These are phyloP conservation scores for Xerocomellus intermedius DNA, from an alignment of 768 basidiomycete species.

Conservation along the genomic window DNA sequence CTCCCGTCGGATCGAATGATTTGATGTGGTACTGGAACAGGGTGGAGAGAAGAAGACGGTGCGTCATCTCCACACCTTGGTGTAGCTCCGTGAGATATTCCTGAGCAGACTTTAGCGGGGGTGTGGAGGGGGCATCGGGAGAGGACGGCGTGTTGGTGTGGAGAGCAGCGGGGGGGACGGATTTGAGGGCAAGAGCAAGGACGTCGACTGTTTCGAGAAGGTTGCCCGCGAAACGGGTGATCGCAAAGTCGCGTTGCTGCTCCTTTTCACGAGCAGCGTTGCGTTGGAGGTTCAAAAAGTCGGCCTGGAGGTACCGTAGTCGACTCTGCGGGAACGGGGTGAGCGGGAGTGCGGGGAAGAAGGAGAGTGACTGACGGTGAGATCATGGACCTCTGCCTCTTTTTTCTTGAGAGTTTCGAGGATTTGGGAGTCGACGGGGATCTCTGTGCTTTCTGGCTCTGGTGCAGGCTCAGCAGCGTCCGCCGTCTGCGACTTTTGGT, in stretches of 20 bases:
- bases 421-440: slow-evolving; percentile 38
- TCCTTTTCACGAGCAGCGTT: slow-evolving; percentile 89
- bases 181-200: slow-evolving; percentile 78
- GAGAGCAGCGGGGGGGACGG: slow-evolving; percentile 58
- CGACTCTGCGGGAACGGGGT: slow-evolving; percentile 57
- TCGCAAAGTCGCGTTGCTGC: slow-evolving; percentile 91
- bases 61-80: slow-evolving; percentile 88
- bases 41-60: slow-evolving; percentile 84
- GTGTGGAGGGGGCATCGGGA: slow-evolving; percentile 32
- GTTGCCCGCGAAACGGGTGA: slow-evolving; percentile 87
- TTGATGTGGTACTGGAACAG: slow-evolving; percentile 91
- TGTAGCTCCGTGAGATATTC: slow-evolving; percentile 69
- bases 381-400: slow-evolving; percentile 76
- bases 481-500: slow-evolving; percentile 39
- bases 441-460: slow-evolving; percentile 19
- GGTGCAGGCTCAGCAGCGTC: slow-evolving; percentile 13
- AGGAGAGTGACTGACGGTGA: slow-evolving; percentile 58
- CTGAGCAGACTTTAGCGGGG: slow-evolving; percentile 50
- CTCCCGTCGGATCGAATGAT: slow-evolving; percentile 88
- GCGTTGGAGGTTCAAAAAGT: slow-evolving; percentile 93
- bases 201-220: slow-evolving; percentile 91
- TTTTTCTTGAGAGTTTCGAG: slow-evolving; percentile 71
- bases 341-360: slow-evolving; percentile 3
- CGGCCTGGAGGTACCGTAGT: slow-evolving; percentile 89
- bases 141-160: slow-evolving; percentile 25